Evolutionary conservation across 352 stramenopile species (phyloP).

Genomic region (Phytopythium mirpurense): DNA sequence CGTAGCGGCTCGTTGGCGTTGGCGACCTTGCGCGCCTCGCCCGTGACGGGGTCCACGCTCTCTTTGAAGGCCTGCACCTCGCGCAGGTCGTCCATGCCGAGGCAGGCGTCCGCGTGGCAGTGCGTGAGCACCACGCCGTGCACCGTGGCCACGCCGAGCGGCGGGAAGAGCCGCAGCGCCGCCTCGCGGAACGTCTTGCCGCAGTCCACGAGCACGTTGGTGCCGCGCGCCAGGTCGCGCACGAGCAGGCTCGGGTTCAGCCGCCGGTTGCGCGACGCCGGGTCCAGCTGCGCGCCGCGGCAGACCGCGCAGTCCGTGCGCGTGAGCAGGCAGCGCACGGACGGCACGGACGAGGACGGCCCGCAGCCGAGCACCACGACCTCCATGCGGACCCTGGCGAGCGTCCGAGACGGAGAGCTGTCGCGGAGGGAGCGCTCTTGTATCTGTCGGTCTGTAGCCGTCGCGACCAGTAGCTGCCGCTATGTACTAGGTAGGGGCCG

Average conservation of each 20-base stretch:
- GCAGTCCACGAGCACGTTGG: constrained; percentile 81
- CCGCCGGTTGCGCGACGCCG: constrained; percentile 68
- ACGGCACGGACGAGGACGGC: constrained; percentile 78
- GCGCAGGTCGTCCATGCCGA: constrained; percentile 83
- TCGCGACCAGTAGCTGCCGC: too few relatives aligned
- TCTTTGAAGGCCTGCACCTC: constrained; percentile 66
- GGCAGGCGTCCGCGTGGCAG: constrained; percentile 76
- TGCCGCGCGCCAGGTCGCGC: constrained; percentile 27
- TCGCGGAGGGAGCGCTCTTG: too few relatives aligned
- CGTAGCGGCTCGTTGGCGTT: constrained; percentile 36
- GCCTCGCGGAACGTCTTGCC: constrained; percentile 88
- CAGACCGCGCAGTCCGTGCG: constrained; percentile 49
- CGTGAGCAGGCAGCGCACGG: constrained; percentile 64
- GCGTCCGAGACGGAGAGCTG: too few relatives aligned
- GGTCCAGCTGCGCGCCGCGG: constrained; percentile 57
- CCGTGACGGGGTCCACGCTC: constrained; percentile 45
- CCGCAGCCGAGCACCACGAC: constrained; percentile 78
- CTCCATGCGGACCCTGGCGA: constrained; percentile 60
- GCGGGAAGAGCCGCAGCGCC: constrained; percentile 59
- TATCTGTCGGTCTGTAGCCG: too few relatives aligned
- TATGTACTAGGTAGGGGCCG: too few relatives aligned
- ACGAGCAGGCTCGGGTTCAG: constrained; percentile 79
- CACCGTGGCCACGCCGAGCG: constrained; percentile 38
- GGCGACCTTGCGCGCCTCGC: constrained; percentile 54
- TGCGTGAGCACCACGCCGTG: constrained; percentile 82